Percentiles rank a stretch among this genome's conserved stretches.
phyloP scores from a whole-genome alignment of 192 early-diverging fungal genomes.

The Podila horticola region DNA sequence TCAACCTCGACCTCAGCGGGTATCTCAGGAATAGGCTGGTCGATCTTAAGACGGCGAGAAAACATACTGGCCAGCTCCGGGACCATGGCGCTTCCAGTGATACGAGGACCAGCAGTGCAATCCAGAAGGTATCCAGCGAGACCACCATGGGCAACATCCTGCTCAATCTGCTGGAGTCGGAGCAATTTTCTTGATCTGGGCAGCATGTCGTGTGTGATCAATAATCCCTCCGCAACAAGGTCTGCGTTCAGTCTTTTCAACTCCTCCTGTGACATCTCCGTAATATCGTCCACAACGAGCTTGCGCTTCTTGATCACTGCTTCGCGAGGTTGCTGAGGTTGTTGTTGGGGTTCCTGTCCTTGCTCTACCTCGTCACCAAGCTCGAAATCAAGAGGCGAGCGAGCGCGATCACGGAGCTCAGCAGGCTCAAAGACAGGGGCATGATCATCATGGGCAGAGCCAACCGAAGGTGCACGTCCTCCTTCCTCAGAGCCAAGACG shows the following conservation, averaged over 20 bases:
- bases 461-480: constrained; percentile 36
- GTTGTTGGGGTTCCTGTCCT: constrained; percentile 18
- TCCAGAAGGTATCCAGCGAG: constrained; percentile 46
- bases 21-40: not conserved
- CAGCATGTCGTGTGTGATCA: constrained; percentile 45
- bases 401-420: constrained; percentile 56
- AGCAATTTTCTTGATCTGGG: constrained; percentile 47
- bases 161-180: constrained; percentile 46
- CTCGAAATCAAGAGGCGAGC: constrained; percentile 61
- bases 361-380: constrained; percentile 65
- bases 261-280: constrained; percentile 67
- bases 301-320: constrained; percentile 61
- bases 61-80: constrained; percentile 51
- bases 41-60: constrained; percentile 46
- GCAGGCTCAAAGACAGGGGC: constrained; percentile 59
- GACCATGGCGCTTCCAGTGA: constrained; percentile 38
- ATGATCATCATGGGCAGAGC: constrained; percentile 55
- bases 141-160: constrained; percentile 40
- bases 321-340: constrained; percentile 3
- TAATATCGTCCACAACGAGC: constrained; percentile 73
- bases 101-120: constrained; percentile 33
- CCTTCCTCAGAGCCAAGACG: constrained; percentile 33
- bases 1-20: not conserved
- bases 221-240: constrained; percentile 54
- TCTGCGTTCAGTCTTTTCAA: constrained; percentile 35